A percentile compares a stretch with the other conserved stretches of the same genome.
Conservation (phyloP, 192 early-diverging fungal genomes). For the Coemansia sp. region DNA sequence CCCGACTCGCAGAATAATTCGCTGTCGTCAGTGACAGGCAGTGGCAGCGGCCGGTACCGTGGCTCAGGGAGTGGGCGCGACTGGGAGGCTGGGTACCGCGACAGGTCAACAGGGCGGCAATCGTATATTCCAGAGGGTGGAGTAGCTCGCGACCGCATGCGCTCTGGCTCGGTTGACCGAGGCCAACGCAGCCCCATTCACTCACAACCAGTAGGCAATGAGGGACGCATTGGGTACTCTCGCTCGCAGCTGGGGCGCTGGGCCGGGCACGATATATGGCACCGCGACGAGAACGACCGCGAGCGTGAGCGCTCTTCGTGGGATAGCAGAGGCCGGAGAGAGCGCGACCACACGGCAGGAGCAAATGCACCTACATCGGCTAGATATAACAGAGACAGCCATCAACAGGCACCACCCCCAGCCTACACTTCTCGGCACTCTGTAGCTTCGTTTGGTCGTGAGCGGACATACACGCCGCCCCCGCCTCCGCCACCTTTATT, state of each 20-base stretch:
- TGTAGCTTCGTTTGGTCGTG: conserved; percentile 5
- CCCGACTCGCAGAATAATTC: conserved; percentile 23
- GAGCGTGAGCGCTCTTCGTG: conserved; percentile 11
- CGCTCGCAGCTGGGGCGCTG: conserved; percentile 15
- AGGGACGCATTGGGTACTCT: conserved; percentile 4
- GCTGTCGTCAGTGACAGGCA: background rate
- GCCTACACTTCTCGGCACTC: conserved; percentile 15
- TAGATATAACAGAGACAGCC: conserved; percentile 10
- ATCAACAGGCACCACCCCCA: conserved; percentile 15
- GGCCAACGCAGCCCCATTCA: background rate
- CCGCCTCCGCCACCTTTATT: conserved; percentile 11
- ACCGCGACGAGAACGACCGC: conserved; percentile 13
- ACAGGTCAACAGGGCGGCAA: conserved; percentile 9
- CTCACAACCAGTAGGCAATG: background rate
- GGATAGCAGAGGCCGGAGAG: conserved; percentile 7
- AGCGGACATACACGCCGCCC: conserved; percentile 3
- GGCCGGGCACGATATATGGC: conserved; percentile 14
- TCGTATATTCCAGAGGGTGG: conserved; percentile 10
- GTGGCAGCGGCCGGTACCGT: background rate
- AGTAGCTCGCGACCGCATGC: conserved; percentile 15
- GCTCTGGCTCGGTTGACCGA: conserved; percentile 15
- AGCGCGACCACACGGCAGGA: conserved; percentile 13
- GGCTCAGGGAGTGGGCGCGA: conserved; percentile 11
- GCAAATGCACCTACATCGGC: background rate
- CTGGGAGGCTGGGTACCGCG: conserved; percentile 17